phyloP scores from a whole-genome alignment of 345 rosid species.

The Salix suchowensis region DNA sequence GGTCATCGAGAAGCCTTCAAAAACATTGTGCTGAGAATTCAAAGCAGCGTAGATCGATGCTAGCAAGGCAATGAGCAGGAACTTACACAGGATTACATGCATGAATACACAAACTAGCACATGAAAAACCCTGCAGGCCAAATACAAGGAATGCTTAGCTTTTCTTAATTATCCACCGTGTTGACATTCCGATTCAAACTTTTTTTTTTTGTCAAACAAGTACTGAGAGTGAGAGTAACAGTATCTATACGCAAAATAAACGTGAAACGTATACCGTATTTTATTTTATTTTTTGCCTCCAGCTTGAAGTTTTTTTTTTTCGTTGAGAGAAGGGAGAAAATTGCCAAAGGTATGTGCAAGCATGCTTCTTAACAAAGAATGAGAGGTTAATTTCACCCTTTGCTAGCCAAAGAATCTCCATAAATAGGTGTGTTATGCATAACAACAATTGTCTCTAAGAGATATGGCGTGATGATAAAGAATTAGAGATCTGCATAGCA shows the following conservation, averaged over 20 bases:
- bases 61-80: not conserved
- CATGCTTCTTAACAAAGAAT: no score
- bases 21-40: not conserved
- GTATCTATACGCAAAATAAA: not conserved
- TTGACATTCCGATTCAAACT: not conserved
- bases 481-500: rapidly evolving
- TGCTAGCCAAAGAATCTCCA: no score
- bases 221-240: not conserved
- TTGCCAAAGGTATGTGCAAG: not conserved
- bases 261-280: not conserved
- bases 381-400: no score
- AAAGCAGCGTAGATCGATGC: not conserved
- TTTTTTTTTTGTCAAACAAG: not conserved
- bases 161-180: not conserved
- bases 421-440: no score
- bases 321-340: not conserved
- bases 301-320: not conserved
- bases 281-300: not conserved
- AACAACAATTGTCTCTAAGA: rapidly evolving
- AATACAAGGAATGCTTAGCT: not conserved
- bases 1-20: not conserved
- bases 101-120: not conserved
- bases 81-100: not conserved
- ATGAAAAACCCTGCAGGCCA: not conserved
- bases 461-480: rapidly evolving